Conservation (phyloP, 2,329 filamentous ascomycete species). For the Periconia macrospinosa region DNA sequence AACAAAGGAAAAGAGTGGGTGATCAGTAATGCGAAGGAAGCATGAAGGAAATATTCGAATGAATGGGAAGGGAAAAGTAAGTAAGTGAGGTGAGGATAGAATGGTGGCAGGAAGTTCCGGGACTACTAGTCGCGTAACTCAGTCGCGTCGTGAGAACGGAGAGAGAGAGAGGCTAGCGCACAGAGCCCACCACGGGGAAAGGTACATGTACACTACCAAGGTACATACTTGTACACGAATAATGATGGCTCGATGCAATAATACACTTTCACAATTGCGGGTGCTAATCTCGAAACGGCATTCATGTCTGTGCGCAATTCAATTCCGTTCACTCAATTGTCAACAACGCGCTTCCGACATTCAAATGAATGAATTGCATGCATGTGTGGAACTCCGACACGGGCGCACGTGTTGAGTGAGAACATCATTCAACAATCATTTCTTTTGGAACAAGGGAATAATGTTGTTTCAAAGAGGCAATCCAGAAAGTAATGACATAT, state of each 20-base stretch:
- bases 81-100: constrained; percentile 7
- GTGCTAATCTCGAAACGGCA: not conserved
- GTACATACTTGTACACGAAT: not conserved
- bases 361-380: too few relatives aligned
- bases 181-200: not conserved
- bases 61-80: constrained; percentile 17
- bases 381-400: too few relatives aligned
- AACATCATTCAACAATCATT: too few relatives aligned
- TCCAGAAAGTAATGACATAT: too few relatives aligned
- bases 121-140: not conserved
- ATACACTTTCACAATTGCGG: not conserved
- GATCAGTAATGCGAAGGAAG: constrained; percentile 15
- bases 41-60: not conserved
- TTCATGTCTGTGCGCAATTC: not conserved
- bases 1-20: constrained; percentile 8
- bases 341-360: not conserved
- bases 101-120: not conserved
- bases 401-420: too few relatives aligned
- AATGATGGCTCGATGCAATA: not conserved
- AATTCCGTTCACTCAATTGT: not conserved
- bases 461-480: too few relatives aligned
- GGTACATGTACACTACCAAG: not conserved
- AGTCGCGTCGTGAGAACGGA: not conserved
- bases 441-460: too few relatives aligned
- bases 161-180: not conserved